Evolutionary conservation across 2,329 filamentous ascomycete species (phyloP), one percentile per base, ranked within the genome.

Genomic region (Aspergillus novoparasiticus): DNA sequence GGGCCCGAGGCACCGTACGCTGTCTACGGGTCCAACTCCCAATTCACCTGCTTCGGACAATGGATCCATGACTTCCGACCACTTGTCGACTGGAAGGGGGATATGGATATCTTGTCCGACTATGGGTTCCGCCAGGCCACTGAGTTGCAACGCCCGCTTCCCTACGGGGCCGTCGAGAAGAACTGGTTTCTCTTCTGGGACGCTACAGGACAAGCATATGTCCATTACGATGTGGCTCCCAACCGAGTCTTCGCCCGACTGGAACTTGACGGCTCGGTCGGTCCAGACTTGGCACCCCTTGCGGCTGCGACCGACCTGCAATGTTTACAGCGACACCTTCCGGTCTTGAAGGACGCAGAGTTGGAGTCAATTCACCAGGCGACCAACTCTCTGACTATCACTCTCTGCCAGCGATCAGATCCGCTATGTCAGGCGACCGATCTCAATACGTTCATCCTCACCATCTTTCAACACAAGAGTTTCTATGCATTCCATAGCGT

Each of bases 131-230:
- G 70, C 14, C 54, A 68, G 0, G 80, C 79, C 0, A 85, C 80
- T 1, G 86, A 88, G 65, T 71, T 89, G 3, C 81, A 83, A 43
- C 77, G 85, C 0, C 86, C 85, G 0, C 62, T 68, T 1, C 81
- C 83, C 0, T 83, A 76, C 68, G 69, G 71, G 3, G 41, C 68
- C 0, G 68, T 88, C 30, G 86, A 89, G 74, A 88, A 88, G 81
- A 89, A 89, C 68, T 89, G 81, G 79, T 89, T 88, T 66, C 64
- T 85, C 2, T 89, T 88, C 75, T 89, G 86, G 86, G 85, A 87
- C 64, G 62, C 64, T 0, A 62, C 76, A 0, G 81, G 79, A 6
- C 70, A 78, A 23, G 73, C 81, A 57, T 86, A 86, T 69, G 77
- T 80, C 1, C 86, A 88, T 69, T 82, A 87, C 70, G 85, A 87